Evolutionary conservation across 1,139 yeast species (phyloP).

Genomic region (Scheffersomyces segobiensis): DNA sequence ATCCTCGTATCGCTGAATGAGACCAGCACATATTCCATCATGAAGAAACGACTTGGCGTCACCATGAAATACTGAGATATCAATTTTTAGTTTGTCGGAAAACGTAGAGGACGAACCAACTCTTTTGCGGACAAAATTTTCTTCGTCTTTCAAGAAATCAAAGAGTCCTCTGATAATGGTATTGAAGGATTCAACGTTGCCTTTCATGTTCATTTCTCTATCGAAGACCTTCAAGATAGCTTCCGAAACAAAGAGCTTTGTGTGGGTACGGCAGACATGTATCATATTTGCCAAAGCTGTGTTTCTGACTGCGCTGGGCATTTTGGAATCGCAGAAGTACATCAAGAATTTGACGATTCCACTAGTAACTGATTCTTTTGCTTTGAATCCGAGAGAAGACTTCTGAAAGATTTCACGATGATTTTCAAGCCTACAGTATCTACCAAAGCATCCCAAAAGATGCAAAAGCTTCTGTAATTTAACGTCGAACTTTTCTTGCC

Average conservation of each 20-base stretch:
- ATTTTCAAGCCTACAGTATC: slow-evolving; percentile 59
- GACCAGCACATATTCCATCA: slow-evolving; percentile 73
- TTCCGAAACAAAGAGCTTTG: slow-evolving; percentile 59
- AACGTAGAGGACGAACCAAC: slow-evolving; percentile 34
- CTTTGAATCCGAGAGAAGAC: slow-evolving; percentile 42
- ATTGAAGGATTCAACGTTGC: slow-evolving; percentile 36
- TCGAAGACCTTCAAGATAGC: slow-evolving; percentile 57
- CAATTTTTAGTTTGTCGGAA: slow-evolving; percentile 32
- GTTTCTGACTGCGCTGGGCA: slow-evolving; percentile 33
- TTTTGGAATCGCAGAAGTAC: slow-evolving; percentile 42
- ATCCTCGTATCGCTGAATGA: slow-evolving; percentile 63
- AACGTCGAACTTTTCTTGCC: slow-evolving; percentile 31
- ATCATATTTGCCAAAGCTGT: slow-evolving; percentile 60
- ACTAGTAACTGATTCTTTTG: slow-evolving; percentile 55
- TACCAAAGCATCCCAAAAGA: slow-evolving; percentile 69
- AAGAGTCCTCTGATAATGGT: slow-evolving; percentile 56
- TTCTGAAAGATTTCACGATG: slow-evolving; percentile 41
- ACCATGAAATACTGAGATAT: slow-evolving; percentile 58
- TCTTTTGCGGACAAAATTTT: slow-evolving; percentile 40
- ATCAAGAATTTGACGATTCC: slow-evolving; percentile 57
- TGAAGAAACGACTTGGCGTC: slow-evolving; percentile 43
- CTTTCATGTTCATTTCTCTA: slow-evolving; percentile 37
- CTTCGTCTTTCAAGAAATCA: slow-evolving; percentile 56
- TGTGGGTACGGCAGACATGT: slow-evolving; percentile 57
- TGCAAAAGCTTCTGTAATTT: slow-evolving; percentile 59